Percentiles rank a stretch among this genome's conserved stretches.
phyloP scores from a whole-genome alignment of 2,329 filamentous ascomycete genomes.

The Ophiocordyceps australis region DNA sequence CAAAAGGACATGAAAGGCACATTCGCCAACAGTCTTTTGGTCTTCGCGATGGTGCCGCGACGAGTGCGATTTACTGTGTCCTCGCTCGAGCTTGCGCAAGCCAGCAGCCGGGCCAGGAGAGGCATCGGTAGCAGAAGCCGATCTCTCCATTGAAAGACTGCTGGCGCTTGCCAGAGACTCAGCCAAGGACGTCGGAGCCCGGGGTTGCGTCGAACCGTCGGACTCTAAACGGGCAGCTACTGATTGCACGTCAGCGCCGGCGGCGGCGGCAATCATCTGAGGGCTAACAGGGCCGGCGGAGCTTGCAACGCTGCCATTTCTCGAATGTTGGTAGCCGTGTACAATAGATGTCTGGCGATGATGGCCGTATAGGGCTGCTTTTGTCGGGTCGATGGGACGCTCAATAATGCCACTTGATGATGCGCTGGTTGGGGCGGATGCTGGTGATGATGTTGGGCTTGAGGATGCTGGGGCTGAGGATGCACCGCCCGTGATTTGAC shows the following conservation, averaged over 20 bases:
- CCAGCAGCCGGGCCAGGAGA: conserved; percentile 21
- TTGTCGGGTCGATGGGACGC: conserved; percentile 36
- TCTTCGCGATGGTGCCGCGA: conserved; percentile 55
- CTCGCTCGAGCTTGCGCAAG: conserved; percentile 37
- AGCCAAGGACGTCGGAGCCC: conserved; percentile 29
- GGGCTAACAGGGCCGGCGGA: conserved; percentile 75
- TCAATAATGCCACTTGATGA: conserved; percentile 24
- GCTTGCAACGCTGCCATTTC: conserved; percentile 76
- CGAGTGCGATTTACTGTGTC: conserved; percentile 55
- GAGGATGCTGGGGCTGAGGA: no score
- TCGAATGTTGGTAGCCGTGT: conserved; percentile 81
- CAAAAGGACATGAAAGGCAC: conserved; percentile 89
- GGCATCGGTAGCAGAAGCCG: conserved; percentile 26
- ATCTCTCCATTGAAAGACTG: conserved; percentile 20
- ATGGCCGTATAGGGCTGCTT: conserved; percentile 52
- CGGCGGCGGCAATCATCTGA: conserved; percentile 60
- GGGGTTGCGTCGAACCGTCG: conserved; percentile 18
- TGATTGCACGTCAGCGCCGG: conserved; percentile 30
- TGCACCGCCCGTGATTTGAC: no score
- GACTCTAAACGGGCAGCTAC: conserved; percentile 24
- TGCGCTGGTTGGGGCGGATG: conserved; percentile 19
- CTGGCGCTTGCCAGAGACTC: conserved; percentile 12
- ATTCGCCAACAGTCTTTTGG: conserved; percentile 89
- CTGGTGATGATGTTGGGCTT: no score
- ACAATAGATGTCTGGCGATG: conserved; percentile 95